phyloP scores from a whole-genome alignment of 2,329 filamentous ascomycete species.

The Arthrobotrys pseudoclavata region DNA sequence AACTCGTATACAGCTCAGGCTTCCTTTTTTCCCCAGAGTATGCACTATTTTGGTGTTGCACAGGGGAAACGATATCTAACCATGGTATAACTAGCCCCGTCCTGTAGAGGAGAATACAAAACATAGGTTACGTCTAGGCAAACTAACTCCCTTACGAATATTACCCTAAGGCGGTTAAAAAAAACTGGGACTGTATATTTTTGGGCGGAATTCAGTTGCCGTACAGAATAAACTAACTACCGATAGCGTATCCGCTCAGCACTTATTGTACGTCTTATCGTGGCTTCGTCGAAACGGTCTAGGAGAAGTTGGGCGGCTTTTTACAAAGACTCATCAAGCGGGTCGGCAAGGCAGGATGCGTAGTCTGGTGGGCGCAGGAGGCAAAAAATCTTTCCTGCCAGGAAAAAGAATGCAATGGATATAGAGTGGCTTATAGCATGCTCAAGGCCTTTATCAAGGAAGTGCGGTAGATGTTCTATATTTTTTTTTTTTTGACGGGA shows the following conservation, averaged over 20 bases:
- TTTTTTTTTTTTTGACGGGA: conserved; percentile 15
- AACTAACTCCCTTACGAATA: not conserved
- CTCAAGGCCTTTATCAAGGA: conserved; percentile 6
- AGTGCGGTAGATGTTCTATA: not conserved
- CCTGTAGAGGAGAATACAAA: conserved; percentile 34
- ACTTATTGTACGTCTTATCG: conserved; percentile 9
- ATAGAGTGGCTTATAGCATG: conserved; percentile 18
- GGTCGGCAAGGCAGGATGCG: conserved; percentile 25
- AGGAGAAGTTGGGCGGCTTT: conserved; percentile 2
- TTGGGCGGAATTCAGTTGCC: not conserved
- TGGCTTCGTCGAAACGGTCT: conserved; percentile 10
- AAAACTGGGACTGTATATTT: not conserved
- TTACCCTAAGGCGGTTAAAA: conserved; percentile 20
- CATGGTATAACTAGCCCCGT: conserved; percentile 38
- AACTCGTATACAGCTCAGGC: not conserved
- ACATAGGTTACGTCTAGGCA: not conserved
- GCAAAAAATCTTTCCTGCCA: conserved; percentile 1
- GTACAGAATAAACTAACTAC: not conserved
- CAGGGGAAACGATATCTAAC: conserved; percentile 17
- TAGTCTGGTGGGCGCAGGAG: conserved; percentile 8
- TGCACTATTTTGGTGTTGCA: conserved; percentile 27
- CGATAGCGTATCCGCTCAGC: conserved; percentile 5
- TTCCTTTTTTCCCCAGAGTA: not conserved
- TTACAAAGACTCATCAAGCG: not conserved
- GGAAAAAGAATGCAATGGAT: conserved; percentile 2